Base-by-base conservation (phyloP, 1,284 basidiomycete genomes). In the Mycosarcoma mackinlayi region DNA sequence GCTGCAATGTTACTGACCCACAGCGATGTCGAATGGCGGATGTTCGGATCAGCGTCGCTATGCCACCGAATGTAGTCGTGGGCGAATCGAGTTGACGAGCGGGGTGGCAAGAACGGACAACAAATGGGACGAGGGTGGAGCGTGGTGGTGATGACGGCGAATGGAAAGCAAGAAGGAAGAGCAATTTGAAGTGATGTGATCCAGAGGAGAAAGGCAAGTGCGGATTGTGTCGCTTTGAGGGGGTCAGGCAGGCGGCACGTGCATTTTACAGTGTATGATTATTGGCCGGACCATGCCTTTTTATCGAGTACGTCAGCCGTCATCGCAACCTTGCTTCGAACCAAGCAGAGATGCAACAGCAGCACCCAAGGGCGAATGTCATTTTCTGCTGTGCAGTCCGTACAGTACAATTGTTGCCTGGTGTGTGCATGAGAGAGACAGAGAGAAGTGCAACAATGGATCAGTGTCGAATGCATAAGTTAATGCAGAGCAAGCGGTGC, bases 191-290 rank as follows among this genome's bases (percentile, higher is more conserved):
- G n/a, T n/a, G n/a, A n/a, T n/a, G n/a, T n/a, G n/a, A n/a, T n/a
- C n/a, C n/a, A n/a, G n/a, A n/a, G 42, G 21, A 11, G 44, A 45
- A 14, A 14, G 30, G 30, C 30, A 31, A 14, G 30, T 31, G 30
- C 30, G 14, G 30, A 31, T 10, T 6, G 16, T 28, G 49, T 25
- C 24, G 11, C 40, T 31, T 37, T 19, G 28, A 18, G 34, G 25
- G 8, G 10, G n/a, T n/a, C n/a, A 11, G 13, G 21, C 35, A 33
- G 30, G 41, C 28, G 56, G 56, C 56, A 51, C 56, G 48, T 59
- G 49, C 44, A 38, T 44, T 31, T 19, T 13, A 24, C 30, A 33
- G 30, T 9, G 9, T 6, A 6, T 25, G 19, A 14, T 35, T 35
- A 14, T 35, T 35, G 34, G 34, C 13, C 14, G 34, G 34, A 10